Percentiles rank a stretch among this genome's conserved stretches.
These are phyloP conservation scores for Orbilia javanica DNA, from an alignment of 2,329 filamentous ascomycete genomes.

Conservation along the genomic window DNA sequence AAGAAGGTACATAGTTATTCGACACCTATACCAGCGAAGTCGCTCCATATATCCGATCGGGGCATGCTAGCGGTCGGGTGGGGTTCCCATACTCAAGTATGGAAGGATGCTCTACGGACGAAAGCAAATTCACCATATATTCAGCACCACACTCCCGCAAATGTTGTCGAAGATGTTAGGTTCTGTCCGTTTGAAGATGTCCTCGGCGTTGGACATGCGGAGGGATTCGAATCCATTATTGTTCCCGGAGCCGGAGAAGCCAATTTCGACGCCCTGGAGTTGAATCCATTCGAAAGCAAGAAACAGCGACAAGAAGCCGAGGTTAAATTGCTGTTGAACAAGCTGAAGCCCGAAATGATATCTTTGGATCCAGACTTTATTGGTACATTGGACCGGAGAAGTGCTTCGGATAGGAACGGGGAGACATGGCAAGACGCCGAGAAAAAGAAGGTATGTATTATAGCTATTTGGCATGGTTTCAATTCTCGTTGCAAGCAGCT, in stretches of 20 bases:
- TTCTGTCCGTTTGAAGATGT: slow-evolving; percentile 98
- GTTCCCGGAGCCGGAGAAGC: slow-evolving; percentile 95
- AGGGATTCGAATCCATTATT: slow-evolving; percentile 89
- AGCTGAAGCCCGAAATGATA: slow-evolving; percentile 97
- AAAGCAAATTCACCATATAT: slow-evolving; percentile 87
- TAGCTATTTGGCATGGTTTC: not conserved
- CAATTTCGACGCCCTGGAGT: slow-evolving; percentile 93
- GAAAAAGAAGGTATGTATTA: slow-evolving; percentile 53
- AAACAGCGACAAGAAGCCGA: slow-evolving; percentile 94
- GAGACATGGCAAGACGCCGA: slow-evolving; percentile 84
- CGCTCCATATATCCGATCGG: slow-evolving; percentile 87
- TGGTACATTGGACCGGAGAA: slow-evolving; percentile 85
- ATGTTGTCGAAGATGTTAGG: slow-evolving; percentile 80
- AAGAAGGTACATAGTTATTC: slow-evolving; percentile 92
- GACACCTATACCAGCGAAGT: slow-evolving; percentile 83
- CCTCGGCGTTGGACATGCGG: slow-evolving; percentile 83
- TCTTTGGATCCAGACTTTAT: slow-evolving; percentile 92
- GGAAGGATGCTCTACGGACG: slow-evolving; percentile 84
- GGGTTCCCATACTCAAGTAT: slow-evolving; percentile 84
- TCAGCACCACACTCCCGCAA: slow-evolving; percentile 88
- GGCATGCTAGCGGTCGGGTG: slow-evolving; percentile 89
- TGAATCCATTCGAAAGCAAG: slow-evolving; percentile 92
- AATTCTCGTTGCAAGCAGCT: not conserved
- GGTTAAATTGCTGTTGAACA: slow-evolving; percentile 90
- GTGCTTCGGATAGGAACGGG: slow-evolving; percentile 79